phyloP scores from a whole-genome alignment of 1,139 yeast species.

The Yarrowia galli region DNA sequence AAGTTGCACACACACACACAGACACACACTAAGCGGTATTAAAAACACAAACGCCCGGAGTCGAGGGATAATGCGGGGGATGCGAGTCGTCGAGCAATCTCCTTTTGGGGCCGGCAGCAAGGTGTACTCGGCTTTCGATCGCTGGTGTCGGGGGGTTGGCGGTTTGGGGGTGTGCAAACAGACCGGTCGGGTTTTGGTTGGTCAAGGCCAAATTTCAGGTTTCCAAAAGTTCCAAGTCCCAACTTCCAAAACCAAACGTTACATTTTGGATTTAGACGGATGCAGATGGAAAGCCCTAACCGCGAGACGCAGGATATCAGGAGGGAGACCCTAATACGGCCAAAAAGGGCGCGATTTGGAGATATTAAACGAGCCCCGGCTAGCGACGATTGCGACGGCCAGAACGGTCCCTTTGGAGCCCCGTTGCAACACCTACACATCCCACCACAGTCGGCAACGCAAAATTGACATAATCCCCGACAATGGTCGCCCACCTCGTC shows the following conservation, averaged over 20 bases:
- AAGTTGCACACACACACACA: background rate
- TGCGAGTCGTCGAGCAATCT: background rate
- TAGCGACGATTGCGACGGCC: no score
- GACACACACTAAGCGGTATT: background rate
- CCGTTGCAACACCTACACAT: background rate
- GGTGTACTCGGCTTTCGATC: background rate
- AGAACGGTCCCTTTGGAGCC: no score
- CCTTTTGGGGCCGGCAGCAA: background rate
- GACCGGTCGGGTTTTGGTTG: slow-evolving; percentile 4
- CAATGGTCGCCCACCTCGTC: slow-evolving; percentile 9
- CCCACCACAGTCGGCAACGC: background rate
- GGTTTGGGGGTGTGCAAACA: background rate
- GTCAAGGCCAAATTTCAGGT: slow-evolving; percentile 24
- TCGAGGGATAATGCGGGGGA: background rate
- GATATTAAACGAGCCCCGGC: no score
- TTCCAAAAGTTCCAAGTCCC: slow-evolving; percentile 38
- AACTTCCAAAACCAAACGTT: slow-evolving; percentile 34
- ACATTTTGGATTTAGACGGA: slow-evolving; percentile 25
- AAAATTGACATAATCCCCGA: background rate
- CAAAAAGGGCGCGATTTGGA: background rate
- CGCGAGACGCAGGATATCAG: background rate
- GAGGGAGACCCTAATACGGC: background rate
- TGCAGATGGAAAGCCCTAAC: slow-evolving; percentile 19
- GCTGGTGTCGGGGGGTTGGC: background rate
- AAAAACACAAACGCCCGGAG: background rate